Evolutionary conservation across 768 basidiomycete species (phyloP), one percentile per base, ranked within the genome.

Genomic region (Lactifluus subvellereus): DNA sequence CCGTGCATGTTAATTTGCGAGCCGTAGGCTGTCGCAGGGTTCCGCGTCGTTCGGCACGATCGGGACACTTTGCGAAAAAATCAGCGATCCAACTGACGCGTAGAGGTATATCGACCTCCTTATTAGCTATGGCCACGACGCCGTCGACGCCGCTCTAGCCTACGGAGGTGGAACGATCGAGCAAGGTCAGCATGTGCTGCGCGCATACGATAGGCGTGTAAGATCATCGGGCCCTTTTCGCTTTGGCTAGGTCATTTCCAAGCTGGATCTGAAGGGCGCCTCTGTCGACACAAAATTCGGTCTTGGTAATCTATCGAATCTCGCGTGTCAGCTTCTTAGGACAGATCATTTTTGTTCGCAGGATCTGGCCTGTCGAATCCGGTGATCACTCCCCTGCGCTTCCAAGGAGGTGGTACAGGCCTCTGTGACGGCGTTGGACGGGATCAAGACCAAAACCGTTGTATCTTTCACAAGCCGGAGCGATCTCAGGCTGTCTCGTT

Each of bases 231-330:
- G 16, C 4, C 11, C 13, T 16, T 18, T 18, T 13, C 42, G 18
- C 27, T 27, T 47, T 38, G 22, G 51, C 47, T 38, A 61, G 50
- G 30, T 53, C 20, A 43, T 62, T 33, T 38, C 61, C 55, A 32
- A 57, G 22, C 54, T 69, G 18, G 66, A 66, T 73, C 71, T 72
- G 69, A 77, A 69, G 60, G 71, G 61, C 60, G 69, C n/a, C 70
- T 72, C n/a, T 55, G 68, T 77, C 42, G 76, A 75, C 11, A 78
- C 75, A 11, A 78, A 79, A 70, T 74, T 70, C 61, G 77, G 18
- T 18, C 16, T 37, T 45, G 52, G 35, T 37, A 53, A 42, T 54
- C 38, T 54, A 27, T 54, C 35, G 14, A 58, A 43, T 48, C 73
- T 43, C n/a, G 32, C 13, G 9, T 50, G 14, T 47, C 54, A 48